phyloP scores from a whole-genome alignment of 2,329 filamentous ascomycete genomes.

The Colletotrichum sp. region DNA sequence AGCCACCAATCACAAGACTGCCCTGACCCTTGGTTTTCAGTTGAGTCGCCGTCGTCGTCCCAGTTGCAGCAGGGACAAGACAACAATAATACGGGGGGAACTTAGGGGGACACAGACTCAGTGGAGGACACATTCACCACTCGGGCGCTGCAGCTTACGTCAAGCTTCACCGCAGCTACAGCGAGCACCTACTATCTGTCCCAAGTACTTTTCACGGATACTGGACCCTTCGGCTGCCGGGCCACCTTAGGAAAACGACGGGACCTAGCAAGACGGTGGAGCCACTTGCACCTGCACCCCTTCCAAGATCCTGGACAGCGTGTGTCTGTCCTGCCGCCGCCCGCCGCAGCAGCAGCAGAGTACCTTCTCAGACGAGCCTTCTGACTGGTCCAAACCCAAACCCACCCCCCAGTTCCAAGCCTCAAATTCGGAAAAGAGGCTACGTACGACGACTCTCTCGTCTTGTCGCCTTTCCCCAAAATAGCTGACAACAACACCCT shows the following conservation, averaged over 20 bases:
- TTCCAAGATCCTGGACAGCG: neutral
- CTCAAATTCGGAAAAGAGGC: slow-evolving; percentile 21
- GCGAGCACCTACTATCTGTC: neutral
- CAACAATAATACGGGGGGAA: neutral
- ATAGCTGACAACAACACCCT: slow-evolving; percentile 17
- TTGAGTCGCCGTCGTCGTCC: neutral
- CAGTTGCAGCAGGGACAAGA: neutral
- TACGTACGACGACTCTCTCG: slow-evolving; percentile 20
- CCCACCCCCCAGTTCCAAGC: slow-evolving; percentile 17
- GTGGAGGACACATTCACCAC: neutral
- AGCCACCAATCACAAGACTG: neutral
- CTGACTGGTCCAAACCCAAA: slow-evolving; percentile 6
- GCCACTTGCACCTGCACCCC: neutral
- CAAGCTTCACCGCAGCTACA: neutral
- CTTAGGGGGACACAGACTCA: neutral
- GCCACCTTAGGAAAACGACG: neutral
- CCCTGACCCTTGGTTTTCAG: neutral
- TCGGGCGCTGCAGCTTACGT: neutral
- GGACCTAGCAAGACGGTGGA: neutral
- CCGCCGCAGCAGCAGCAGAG: neutral
- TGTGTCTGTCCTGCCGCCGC: neutral
- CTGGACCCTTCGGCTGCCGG: slow-evolving; percentile 1
- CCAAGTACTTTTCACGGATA: neutral
- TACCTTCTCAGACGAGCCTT: neutral
- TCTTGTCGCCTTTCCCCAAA: neutral